Percentiles rank a stretch among this genome's conserved stretches.
Evolutionary conservation across 2,329 filamentous ascomycete species (phyloP).

Genomic region (Geoglossum cookeanum): DNA sequence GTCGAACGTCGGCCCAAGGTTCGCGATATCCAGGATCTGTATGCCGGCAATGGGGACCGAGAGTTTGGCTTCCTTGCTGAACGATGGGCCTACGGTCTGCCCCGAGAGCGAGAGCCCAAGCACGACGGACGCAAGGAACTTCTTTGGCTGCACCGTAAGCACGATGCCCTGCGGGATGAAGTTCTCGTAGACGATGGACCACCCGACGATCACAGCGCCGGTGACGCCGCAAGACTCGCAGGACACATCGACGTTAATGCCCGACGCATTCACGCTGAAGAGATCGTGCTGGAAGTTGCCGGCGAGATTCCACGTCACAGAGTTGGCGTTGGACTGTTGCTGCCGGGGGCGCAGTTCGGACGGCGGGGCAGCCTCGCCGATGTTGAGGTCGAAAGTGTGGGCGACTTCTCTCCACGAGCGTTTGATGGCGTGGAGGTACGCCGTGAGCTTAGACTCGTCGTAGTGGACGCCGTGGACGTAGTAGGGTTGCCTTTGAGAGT

Average conservation of each 20-base stretch:
- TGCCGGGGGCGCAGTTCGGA: neutral
- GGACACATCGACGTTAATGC: neutral
- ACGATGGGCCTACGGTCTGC: neutral
- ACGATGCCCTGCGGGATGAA: neutral
- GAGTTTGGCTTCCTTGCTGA: neutral
- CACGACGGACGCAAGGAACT: neutral
- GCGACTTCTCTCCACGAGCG: slow-evolving; percentile 11
- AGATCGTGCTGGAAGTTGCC: neutral
- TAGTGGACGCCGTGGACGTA: slow-evolving; percentile 9
- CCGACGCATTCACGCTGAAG: neutral
- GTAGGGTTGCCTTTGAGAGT: slow-evolving; percentile 10
- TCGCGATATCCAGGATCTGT: neutral
- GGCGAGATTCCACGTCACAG: neutral
- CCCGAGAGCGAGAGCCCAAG: neutral
- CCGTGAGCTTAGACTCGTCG: slow-evolving; percentile 8
- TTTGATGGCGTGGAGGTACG: slow-evolving; percentile 7
- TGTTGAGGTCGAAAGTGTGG: slow-evolving; percentile 10
- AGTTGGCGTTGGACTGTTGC: neutral
- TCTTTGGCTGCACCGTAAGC: neutral
- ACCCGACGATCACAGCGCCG: neutral
- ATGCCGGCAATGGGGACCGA: neutral
- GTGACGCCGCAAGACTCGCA: neutral
- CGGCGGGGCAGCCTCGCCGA: slow-evolving; percentile 5
- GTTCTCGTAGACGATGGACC: neutral
- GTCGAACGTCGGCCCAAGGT: neutral